A percentile compares a stretch with the other conserved stretches of the same genome.
Evolutionary conservation across 768 basidiomycete genomes (phyloP).

Genomic region (Tricholoma matsutake): DNA sequence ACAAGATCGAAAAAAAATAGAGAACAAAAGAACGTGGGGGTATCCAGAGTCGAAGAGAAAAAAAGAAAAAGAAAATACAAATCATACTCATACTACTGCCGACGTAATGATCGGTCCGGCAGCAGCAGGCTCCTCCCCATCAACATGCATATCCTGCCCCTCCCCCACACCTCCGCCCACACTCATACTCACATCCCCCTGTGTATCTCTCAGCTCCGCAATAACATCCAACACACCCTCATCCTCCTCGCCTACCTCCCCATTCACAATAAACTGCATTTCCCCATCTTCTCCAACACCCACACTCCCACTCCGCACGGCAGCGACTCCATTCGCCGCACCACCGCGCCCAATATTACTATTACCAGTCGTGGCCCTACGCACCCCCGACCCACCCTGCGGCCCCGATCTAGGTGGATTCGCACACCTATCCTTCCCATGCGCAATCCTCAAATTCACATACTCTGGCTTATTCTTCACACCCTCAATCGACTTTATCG

Average conservation of each 20-base stretch:
- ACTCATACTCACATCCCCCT: conserved; percentile 18
- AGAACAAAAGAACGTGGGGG: conserved; percentile 3
- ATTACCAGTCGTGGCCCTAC: conserved; percentile 39
- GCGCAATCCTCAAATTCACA: conserved; percentile 82
- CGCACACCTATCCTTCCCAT: conserved; percentile 95
- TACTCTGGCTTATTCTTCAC: conserved; percentile 93
- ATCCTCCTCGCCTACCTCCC: neutral
- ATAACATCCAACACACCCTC: conserved; percentile 14
- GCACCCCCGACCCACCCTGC: conserved; percentile 58
- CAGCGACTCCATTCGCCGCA: conserved; percentile 32
- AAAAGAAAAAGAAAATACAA: neutral
- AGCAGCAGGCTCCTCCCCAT: conserved; percentile 29
- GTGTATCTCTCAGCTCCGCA: conserved; percentile 19
- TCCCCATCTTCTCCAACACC: conserved; percentile 19
- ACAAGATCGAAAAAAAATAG: neutral
- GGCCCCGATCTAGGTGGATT: conserved; percentile 86
- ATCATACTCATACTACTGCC: neutral
- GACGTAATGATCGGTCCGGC: conserved; percentile 2
- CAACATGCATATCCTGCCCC: conserved; percentile 43
- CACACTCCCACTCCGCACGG: conserved; percentile 27
- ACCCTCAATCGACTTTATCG: conserved; percentile 97
- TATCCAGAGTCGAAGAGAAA: conserved; percentile 15
- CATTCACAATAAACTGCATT: conserved; percentile 14
- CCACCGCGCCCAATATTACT: conserved; percentile 36
- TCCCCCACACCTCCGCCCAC: conserved; percentile 3